phyloP scores from a whole-genome alignment of 805 yeast species.

The Citeromyces matritensis region DNA sequence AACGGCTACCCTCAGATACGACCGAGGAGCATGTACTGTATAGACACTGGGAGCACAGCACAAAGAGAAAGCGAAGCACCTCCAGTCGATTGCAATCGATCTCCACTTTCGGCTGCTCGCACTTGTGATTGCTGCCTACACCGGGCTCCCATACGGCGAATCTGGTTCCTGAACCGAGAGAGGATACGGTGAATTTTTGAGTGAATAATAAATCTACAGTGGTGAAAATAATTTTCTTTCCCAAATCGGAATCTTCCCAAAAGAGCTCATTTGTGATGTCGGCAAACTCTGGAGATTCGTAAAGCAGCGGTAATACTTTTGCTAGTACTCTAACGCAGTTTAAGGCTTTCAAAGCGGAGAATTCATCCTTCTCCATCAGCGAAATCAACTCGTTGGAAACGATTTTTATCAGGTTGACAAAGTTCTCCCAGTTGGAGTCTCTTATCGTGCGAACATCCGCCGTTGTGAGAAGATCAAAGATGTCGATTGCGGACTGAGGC shows the following conservation, averaged over 20 bases:
- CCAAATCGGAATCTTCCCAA: conserved; percentile 22
- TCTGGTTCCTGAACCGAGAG: conserved; percentile 2
- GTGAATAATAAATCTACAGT: conserved; percentile 35
- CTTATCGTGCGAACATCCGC: conserved; percentile 45
- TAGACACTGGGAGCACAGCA: conserved; percentile 46
- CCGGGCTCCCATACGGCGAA: conserved; percentile 70
- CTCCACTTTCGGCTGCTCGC: conserved; percentile 17
- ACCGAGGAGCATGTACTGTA: conserved; percentile 28
- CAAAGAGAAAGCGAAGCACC: conserved; percentile 42
- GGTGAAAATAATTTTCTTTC: conserved; percentile 19
- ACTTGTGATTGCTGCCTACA: conserved; percentile 27
- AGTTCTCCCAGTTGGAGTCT: conserved; percentile 40
- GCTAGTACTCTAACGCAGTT: conserved; percentile 54
- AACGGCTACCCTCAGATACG: conserved; percentile 41
- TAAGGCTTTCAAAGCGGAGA: conserved; percentile 23
- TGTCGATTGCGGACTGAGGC: conserved; percentile 38
- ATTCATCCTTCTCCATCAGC: conserved; percentile 8
- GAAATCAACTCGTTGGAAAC: conserved; percentile 17
- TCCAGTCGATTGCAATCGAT: conserved; percentile 57
- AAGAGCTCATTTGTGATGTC: conserved; percentile 20
- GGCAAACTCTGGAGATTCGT: conserved; percentile 29
- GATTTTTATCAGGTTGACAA: conserved; percentile 33
- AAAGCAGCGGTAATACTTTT: conserved; percentile 49
- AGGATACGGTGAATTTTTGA: conserved; percentile 36
- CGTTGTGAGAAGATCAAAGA: conserved; percentile 39